These are phyloP conservation scores for Chalciporus pseudorubinellus DNA, from an alignment of 768 basidiomycete genomes.

Conservation along the genomic window DNA sequence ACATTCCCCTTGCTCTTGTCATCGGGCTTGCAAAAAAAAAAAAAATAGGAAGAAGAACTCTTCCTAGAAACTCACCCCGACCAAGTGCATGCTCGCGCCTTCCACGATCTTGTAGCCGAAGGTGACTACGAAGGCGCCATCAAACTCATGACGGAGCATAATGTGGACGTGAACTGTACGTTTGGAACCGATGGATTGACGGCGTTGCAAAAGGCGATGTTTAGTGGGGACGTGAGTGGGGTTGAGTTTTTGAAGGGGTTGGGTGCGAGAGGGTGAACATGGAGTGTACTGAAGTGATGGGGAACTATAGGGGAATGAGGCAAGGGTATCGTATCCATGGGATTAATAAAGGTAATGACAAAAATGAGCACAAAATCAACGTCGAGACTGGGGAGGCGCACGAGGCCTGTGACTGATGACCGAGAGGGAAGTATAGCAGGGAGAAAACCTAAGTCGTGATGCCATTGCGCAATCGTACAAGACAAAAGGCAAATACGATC, in stretches of 20 bases:
- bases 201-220: conserved; percentile 24
- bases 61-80: conserved; percentile 16
- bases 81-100: conserved; percentile 20
- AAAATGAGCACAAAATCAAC: too few relatives aligned
- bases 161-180: conserved; percentile 20
- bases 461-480: too few relatives aligned
- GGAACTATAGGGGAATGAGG: too few relatives aligned
- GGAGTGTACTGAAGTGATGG: too few relatives aligned
- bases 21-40: too few relatives aligned
- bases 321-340: too few relatives aligned
- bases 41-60: conserved; percentile 23
- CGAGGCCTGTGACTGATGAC: too few relatives aligned
- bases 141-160: conserved; percentile 17
- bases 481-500: conserved; percentile 17
- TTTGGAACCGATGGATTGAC: conserved; percentile 19
- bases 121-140: conserved; percentile 20
- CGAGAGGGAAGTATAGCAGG: too few relatives aligned
- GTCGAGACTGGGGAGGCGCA: too few relatives aligned
- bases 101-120: conserved; percentile 23
- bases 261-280: conserved; percentile 16
- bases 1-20: too few relatives aligned
- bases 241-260: conserved; percentile 18
- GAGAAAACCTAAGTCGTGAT: too few relatives aligned
- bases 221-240: conserved; percentile 18
- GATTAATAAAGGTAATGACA: too few relatives aligned